Base-by-base conservation (phyloP, 176 grass and related monocot genomes). In the Typha latifolia region DNA sequence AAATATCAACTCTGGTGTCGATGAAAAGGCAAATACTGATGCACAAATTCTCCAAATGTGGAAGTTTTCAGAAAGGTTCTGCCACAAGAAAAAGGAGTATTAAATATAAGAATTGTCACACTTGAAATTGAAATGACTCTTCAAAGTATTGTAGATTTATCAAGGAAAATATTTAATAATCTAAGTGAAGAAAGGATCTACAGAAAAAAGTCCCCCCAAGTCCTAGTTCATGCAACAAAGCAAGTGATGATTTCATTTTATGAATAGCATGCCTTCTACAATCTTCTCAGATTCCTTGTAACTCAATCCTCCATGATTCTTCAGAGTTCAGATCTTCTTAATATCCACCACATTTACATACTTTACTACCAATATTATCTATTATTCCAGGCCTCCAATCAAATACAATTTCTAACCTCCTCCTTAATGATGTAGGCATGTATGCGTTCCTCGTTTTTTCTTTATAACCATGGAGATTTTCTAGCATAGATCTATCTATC, bases 1-100 rank as follows among this genome's bases (percentile, higher is more conserved):
- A 66, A 75, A 66, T 13, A 75, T 21, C 50, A 75, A 56, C 32
- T 75, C 73, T 21, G 73, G 73, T 47, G 73, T 56, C 23, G 73
- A 75, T n/a, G 63, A 75, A 26, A 75, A 75, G 16, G 63, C 63
- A 75, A 66, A 75, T 1, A 66, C 51, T 67, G 73, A 67, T 47
- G 63, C 26, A 56, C 67, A 18, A 66, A 64, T 56, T 63, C 51
- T 75, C 73, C 63, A 75, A 47, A 75, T 16, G 3, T 47, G 32
- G 52, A 18, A 31, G 12, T 67, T 67, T 16, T 57, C 14, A 43
- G 37, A 47, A 57, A 67, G 47, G 16, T 67, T 63, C 73, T 75
- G 73, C 52, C 63, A 75, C 34, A 75, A 66, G 50, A 66, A 21
- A 67, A 56, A 16, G 21, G 23, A 11, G 5, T 61, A 47, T 48